phyloP scores from a whole-genome alignment of 768 basidiomycete species.

The Hemileccinum impolitum region DNA sequence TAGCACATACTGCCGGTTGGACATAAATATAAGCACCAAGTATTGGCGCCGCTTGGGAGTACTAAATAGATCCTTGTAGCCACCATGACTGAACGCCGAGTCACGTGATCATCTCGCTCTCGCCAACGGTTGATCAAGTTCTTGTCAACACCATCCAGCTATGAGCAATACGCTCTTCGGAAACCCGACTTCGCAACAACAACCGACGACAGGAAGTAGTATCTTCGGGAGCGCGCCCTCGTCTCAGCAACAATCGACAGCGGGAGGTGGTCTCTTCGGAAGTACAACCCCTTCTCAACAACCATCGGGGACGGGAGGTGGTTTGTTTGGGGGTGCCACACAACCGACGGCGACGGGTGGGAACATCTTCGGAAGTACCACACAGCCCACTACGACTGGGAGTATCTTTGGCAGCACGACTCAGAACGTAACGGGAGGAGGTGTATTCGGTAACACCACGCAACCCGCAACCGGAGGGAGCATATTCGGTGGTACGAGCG shows the following conservation, averaged over 20 bases:
- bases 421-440: conserved; percentile 6
- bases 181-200: conserved; percentile 22
- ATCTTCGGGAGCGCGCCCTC: conserved; percentile 25
- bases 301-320: conserved; percentile 9
- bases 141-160: background rate
- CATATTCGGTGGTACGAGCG: conserved; percentile 20
- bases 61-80: too few species aligned
- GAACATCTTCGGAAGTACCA: conserved; percentile 10
- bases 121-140: background rate
- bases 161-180: conserved; percentile 22
- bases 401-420: conserved; percentile 9
- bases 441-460: conserved; percentile 10
- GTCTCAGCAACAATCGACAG: conserved; percentile 24
- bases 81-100: background rate
- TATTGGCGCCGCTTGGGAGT: too few species aligned
- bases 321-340: conserved; percentile 16
- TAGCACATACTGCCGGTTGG: too few species aligned
- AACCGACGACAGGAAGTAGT: conserved; percentile 18
- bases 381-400: conserved; percentile 15
- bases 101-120: conserved; percentile 12
- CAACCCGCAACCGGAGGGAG: conserved; percentile 19
- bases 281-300: conserved; percentile 12
- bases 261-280: conserved; percentile 19
- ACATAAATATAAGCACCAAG: too few species aligned
- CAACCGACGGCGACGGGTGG: conserved; percentile 11